phyloP scores from a whole-genome alignment of 2,329 filamentous ascomycete genomes.

The Pezizomycotina sp. region DNA sequence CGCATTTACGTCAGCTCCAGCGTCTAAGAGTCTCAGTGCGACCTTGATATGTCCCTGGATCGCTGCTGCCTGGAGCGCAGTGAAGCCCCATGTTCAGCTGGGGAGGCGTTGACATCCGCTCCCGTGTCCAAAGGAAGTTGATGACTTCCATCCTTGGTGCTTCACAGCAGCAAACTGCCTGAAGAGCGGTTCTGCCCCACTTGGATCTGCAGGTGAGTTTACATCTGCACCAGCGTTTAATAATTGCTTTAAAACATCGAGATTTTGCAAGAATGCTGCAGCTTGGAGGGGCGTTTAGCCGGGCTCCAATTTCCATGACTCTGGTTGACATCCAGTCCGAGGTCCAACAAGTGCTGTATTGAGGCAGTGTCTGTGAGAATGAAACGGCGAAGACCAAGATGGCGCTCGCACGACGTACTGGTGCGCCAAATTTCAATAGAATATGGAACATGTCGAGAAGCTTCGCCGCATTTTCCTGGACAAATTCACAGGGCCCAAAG shows the following conservation, averaged over 20 bases:
- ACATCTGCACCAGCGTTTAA: slow-evolving; percentile 21
- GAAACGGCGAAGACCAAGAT: too few species aligned
- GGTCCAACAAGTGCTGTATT: too few species aligned
- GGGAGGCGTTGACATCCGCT: slow-evolving; percentile 24
- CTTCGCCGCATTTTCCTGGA: too few species aligned
- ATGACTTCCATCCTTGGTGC: slow-evolving; percentile 11
- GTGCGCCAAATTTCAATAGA: too few species aligned
- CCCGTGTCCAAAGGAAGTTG: slow-evolving; percentile 21
- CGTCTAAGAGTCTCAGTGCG: slow-evolving; percentile 20
- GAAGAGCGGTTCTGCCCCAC: slow-evolving; percentile 23
- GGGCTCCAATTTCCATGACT: too few species aligned
- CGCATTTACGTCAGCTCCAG: slow-evolving; percentile 24
- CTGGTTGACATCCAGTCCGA: too few species aligned
- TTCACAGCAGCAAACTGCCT: slow-evolving; percentile 22
- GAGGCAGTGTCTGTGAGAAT: too few species aligned
- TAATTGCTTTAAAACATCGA: slow-evolving; percentile 19
- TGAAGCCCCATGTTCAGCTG: slow-evolving; percentile 20
- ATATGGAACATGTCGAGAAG: too few species aligned
- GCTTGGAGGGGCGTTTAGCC: too few species aligned
- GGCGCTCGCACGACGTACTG: too few species aligned
- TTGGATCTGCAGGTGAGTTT: slow-evolving; percentile 11
- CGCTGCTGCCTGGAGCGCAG: slow-evolving; percentile 25
- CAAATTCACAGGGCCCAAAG: too few species aligned
- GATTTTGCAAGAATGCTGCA: slow-evolving; percentile 16
- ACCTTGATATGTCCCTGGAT: slow-evolving; percentile 20